These are phyloP conservation scores for Colletotrichum chlorophyti DNA, from an alignment of 2,329 filamentous ascomycete genomes.

Conservation along the genomic window DNA sequence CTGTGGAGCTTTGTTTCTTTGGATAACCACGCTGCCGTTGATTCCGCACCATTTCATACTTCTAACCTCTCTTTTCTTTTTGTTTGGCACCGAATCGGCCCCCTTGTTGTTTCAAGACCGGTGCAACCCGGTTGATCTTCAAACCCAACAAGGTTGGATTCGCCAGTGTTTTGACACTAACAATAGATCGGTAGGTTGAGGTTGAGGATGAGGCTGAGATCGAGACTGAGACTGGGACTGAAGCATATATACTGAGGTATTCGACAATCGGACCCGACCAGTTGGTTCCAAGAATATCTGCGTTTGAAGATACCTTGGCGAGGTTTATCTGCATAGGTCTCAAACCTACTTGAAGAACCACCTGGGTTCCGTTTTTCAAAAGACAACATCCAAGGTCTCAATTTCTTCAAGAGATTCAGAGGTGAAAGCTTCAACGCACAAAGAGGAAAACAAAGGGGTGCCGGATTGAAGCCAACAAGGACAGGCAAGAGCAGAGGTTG, in stretches of 20 bases:
- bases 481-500: not conserved
- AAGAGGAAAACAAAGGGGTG: constrained; percentile 1
- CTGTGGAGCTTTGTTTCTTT: constrained; percentile 4
- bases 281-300: constrained; percentile 21
- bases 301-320: constrained; percentile 20
- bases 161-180: not conserved
- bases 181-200: constrained; percentile 20
- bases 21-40: constrained; percentile 7
- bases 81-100: constrained; percentile 14
- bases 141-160: constrained; percentile 14
- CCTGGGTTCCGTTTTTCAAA: not conserved
- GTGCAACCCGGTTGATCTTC: constrained; percentile 20
- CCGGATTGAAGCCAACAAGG: not conserved
- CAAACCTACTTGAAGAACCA: constrained; percentile 6
- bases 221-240: constrained; percentile 16
- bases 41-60: constrained; percentile 2
- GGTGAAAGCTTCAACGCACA: not conserved
- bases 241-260: constrained; percentile 2
- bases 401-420: not conserved
- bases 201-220: constrained; percentile 16
- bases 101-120: constrained; percentile 11
- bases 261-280: not conserved
- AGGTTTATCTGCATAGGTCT: not conserved
- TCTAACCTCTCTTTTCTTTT: constrained; percentile 14
- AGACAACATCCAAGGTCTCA: not conserved